Conservation (phyloP, 306 rosid genomes). For the Trifolium repens region DNA sequence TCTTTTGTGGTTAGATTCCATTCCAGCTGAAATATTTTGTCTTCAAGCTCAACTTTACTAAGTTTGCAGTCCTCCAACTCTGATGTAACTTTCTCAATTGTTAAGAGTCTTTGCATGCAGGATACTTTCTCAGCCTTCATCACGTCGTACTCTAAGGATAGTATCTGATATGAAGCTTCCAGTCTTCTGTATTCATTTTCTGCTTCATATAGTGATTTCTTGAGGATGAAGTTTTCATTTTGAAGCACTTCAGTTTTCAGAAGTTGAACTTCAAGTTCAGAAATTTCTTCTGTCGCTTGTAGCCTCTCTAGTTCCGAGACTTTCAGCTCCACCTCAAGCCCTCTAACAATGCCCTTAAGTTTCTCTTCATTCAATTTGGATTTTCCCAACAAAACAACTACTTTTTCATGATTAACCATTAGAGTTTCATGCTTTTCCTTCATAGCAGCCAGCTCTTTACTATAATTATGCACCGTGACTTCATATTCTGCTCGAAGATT, state of each 20-base stretch:
- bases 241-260: slow-evolving; percentile 49
- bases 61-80: slow-evolving; percentile 52
- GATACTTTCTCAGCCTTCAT: slow-evolving; percentile 50
- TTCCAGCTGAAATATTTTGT: slow-evolving; percentile 47
- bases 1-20: slow-evolving; percentile 53
- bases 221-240: slow-evolving; percentile 46
- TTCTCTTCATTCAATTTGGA: slow-evolving; percentile 47
- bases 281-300: slow-evolving; percentile 52
- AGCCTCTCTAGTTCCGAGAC: slow-evolving; percentile 50
- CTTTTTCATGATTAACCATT: slow-evolving; percentile 44
- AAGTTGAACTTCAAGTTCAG: slow-evolving; percentile 45
- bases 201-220: slow-evolving; percentile 48
- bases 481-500: slow-evolving; percentile 45
- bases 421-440: slow-evolving; percentile 45
- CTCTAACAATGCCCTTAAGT: slow-evolving; percentile 28
- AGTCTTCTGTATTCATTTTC: slow-evolving; percentile 47
- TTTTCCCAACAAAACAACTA: slow-evolving; percentile 45
- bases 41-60: slow-evolving; percentile 49
- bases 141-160: slow-evolving; percentile 50
- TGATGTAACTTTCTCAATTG: slow-evolving; percentile 42
- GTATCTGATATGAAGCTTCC: slow-evolving; percentile 48
- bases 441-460: slow-evolving; percentile 43
- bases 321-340: slow-evolving; percentile 51
- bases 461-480: slow-evolving; percentile 34
- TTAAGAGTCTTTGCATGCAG: slow-evolving; percentile 45